phyloP scores from a whole-genome alignment of 164 flowering plant genomes.

The Vitis amurensis region DNA sequence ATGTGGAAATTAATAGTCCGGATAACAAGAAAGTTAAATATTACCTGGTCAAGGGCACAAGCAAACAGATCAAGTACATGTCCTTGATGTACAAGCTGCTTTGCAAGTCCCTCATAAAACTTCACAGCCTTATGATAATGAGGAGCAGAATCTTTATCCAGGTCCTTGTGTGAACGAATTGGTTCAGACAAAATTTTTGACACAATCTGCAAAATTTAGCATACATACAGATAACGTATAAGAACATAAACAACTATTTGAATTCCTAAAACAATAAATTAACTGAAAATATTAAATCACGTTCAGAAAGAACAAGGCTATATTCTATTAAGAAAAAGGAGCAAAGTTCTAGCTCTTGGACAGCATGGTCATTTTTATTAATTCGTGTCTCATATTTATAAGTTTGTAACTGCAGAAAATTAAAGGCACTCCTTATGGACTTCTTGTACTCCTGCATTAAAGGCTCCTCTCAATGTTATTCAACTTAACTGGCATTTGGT shows the following conservation, averaged over 20 bases:
- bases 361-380: too few species aligned
- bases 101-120: conserved; percentile 87
- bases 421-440: too few species aligned
- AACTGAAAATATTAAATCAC: not conserved
- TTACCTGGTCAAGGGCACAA: conserved; percentile 96
- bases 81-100: conserved; percentile 93
- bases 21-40: not conserved
- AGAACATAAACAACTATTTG: not conserved
- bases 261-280: not conserved
- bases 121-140: conserved; percentile 81
- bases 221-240: not conserved
- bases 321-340: not conserved
- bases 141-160: conserved; percentile 92
- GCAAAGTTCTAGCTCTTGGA: too few species aligned
- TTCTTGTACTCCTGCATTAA: too few species aligned
- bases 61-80: conserved; percentile 96
- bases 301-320: not conserved
- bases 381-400: too few species aligned
- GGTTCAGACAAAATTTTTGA: conserved; percentile 84
- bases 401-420: too few species aligned
- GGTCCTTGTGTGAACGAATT: conserved; percentile 96
- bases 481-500: too few species aligned
- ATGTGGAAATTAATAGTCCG: too few species aligned
- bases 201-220: conserved; percentile 64
- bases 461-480: too few species aligned